phyloP scores from a whole-genome alignment of 148 eudicot genomes.

The Oxyria digyna region DNA sequence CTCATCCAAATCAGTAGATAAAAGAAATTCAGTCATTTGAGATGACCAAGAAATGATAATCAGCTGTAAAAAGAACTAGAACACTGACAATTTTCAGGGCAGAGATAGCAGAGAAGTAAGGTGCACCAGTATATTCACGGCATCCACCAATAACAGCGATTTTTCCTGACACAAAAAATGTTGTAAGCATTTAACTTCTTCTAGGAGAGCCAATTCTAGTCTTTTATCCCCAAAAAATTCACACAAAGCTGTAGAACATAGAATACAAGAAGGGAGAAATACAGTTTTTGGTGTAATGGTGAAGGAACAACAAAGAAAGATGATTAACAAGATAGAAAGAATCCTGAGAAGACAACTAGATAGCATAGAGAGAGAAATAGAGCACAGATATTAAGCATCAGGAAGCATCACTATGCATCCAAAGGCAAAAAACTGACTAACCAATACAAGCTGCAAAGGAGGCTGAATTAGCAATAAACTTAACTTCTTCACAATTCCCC shows the following conservation, averaged over 20 bases:
- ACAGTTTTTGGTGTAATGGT: not conserved
- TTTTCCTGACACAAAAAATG: slow-evolving; percentile 45
- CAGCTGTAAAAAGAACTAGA: not conserved
- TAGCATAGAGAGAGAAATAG: not conserved
- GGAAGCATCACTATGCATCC: not conserved
- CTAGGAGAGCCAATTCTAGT: not conserved
- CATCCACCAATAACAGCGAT: slow-evolving; percentile 97
- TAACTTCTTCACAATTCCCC: not conserved
- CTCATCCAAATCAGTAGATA: slow-evolving; percentile 5
- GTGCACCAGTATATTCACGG: slow-evolving; percentile 98
- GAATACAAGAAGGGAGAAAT: not conserved
- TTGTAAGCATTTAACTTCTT: not conserved
- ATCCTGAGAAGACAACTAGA: not conserved
- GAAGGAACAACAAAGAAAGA: not conserved
- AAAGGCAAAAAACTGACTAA: not conserved
- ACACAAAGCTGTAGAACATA: not conserved
- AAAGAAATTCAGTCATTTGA: not conserved
- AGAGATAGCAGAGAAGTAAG: slow-evolving; percentile 91
- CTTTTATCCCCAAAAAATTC: not conserved
- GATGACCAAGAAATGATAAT: not conserved
- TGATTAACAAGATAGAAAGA: too few species aligned
- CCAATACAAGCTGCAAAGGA: not conserved
- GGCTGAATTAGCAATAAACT: not conserved
- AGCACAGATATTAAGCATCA: not conserved
- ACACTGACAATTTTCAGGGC: slow-evolving; percentile 85